Evolutionary conservation across 257 asterid species (phyloP).

Genomic region (Solanum paucissectum): DNA sequence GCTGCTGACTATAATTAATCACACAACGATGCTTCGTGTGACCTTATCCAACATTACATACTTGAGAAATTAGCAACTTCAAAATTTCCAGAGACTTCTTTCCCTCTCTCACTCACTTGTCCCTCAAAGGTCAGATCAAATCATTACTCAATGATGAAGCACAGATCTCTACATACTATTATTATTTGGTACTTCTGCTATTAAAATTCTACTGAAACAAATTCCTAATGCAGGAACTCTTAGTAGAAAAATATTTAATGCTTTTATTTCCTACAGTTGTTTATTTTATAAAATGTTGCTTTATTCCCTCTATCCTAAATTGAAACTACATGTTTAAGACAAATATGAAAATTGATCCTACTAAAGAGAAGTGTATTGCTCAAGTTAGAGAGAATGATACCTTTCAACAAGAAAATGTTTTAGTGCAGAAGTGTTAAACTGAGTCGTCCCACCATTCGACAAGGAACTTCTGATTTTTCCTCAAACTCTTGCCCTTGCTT

Average conservation of each 20-base stretch:
- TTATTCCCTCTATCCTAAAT: neutral
- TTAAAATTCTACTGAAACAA: too few species aligned
- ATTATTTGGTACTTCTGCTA: too few species aligned
- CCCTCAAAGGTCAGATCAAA: too few species aligned
- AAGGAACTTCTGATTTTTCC: too few species aligned
- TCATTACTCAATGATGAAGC: too few species aligned
- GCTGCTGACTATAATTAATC: neutral
- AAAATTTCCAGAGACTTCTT: neutral
- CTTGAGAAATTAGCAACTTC: neutral
- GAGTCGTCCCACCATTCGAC: too few species aligned
- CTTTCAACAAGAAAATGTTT: neutral
- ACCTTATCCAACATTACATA: neutral
- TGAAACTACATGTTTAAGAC: neutral
- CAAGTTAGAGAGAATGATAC: neutral
- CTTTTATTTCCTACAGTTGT: neutral
- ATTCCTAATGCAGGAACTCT: too few species aligned
- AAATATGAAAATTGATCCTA: neutral
- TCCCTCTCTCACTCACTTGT: too few species aligned
- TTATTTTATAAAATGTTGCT: neutral
- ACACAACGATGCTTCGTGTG: neutral
- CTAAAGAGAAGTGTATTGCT: neutral
- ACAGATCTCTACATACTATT: too few species aligned
- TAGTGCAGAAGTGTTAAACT: too few species aligned
- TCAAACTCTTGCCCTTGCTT: too few species aligned
- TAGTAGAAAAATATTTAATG: too few species aligned